A percentile compares a stretch with the other conserved stretches of the same genome.
Evolutionary conservation across 2,329 filamentous ascomycete species (phyloP).

Genomic region (Fusarium clavum): DNA sequence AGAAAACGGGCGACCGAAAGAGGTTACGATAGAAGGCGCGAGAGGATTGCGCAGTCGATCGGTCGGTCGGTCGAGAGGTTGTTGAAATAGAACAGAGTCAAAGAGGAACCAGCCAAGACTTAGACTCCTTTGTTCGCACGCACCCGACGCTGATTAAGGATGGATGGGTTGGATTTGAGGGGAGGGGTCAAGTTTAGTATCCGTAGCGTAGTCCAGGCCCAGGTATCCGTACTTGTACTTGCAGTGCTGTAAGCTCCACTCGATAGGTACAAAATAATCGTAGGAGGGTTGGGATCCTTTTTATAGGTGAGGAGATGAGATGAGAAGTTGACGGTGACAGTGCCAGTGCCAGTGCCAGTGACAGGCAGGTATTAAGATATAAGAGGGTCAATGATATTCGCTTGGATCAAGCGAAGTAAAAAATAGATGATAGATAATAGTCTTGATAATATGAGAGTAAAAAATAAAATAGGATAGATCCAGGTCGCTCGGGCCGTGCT

Average conservation of each 20-base stretch:
- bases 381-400: slow-evolving; percentile 25
- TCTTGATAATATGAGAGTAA: background rate
- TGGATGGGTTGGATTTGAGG: slow-evolving; percentile 21
- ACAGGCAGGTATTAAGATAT: background rate
- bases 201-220: slow-evolving; percentile 5
- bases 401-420: slow-evolving; percentile 13
- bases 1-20: background rate
- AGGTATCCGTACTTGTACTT: background rate
- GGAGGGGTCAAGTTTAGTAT: slow-evolving; percentile 18
- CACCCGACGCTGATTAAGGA: slow-evolving; percentile 35
- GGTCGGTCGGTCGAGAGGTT: slow-evolving; percentile 26
- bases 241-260: slow-evolving; percentile 30
- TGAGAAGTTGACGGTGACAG: slow-evolving; percentile 10
- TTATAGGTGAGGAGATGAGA: slow-evolving; percentile 18
- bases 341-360: background rate
- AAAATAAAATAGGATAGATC: background rate
- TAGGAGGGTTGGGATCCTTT: slow-evolving; percentile 24
- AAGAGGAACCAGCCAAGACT: slow-evolving; percentile 38
- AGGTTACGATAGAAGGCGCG: slow-evolving; percentile 9
- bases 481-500: slow-evolving; percentile 41
- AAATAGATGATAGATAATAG: slow-evolving; percentile 4
- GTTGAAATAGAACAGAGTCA: slow-evolving; percentile 27
- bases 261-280: slow-evolving; percentile 29
- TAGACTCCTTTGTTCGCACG: slow-evolving; percentile 43
- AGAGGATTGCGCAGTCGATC: slow-evolving; percentile 25